phyloP scores from a whole-genome alignment of 345 rosid genomes.

The Citrus reticulata region DNA sequence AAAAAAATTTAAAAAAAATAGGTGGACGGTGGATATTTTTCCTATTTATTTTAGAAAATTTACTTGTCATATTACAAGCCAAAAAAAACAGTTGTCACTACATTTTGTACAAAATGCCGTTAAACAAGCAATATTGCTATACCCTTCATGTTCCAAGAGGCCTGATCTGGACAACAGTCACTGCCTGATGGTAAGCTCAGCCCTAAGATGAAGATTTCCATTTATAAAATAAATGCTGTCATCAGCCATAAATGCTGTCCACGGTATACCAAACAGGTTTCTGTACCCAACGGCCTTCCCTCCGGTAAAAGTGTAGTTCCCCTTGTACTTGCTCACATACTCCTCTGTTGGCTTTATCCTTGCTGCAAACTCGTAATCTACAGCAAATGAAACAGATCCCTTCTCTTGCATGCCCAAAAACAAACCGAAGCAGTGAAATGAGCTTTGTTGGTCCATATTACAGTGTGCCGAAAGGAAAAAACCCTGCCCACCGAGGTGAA shows the following conservation, averaged over 20 bases:
- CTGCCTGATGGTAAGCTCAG: slow-evolving; percentile 66
- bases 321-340: slow-evolving; percentile 46
- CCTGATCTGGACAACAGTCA: slow-evolving; percentile 9
- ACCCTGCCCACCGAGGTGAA: slow-evolving; percentile 69
- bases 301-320: slow-evolving; percentile 51
- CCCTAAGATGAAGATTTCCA: slow-evolving; percentile 73
- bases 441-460: slow-evolving; percentile 58
- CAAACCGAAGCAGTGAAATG: slow-evolving; percentile 68
- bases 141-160: not conserved
- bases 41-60: not conserved
- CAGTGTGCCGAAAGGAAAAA: slow-evolving; percentile 67
- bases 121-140: not conserved
- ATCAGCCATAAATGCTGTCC: slow-evolving; percentile 56
- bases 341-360: slow-evolving; percentile 62
- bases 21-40: too few relatives aligned
- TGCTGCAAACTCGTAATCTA: slow-evolving; percentile 72
- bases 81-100: not conserved
- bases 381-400: slow-evolving; percentile 47
- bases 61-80: not conserved
- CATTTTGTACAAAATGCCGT: not conserved
- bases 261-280: slow-evolving; percentile 53
- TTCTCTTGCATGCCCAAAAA: slow-evolving; percentile 69
- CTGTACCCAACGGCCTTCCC: slow-evolving; percentile 63
- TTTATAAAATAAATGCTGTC: slow-evolving; percentile 63
- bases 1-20: too few relatives aligned